These are phyloP conservation scores for Apiospora aurea DNA, from an alignment of 2,329 filamentous ascomycete species.

Conservation along the genomic window DNA sequence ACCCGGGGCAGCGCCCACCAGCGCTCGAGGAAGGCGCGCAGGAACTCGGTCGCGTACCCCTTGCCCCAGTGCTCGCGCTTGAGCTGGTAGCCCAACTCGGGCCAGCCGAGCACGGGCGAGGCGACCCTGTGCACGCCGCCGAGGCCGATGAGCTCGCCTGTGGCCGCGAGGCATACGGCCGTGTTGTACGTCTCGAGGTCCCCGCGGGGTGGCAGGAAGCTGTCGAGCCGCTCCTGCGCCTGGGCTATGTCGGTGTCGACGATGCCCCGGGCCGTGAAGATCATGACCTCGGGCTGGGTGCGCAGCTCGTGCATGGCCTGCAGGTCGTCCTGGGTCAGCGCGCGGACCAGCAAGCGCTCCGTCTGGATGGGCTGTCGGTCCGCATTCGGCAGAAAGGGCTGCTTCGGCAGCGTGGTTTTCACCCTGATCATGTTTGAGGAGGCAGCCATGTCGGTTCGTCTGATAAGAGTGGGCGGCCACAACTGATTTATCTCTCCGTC, in stretches of 20 bases:
- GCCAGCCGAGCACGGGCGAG: conserved; percentile 55
- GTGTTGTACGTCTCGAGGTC: conserved; percentile 63
- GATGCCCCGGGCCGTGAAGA: conserved; percentile 55
- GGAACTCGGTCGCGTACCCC: conserved; percentile 64
- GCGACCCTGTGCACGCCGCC: conserved; percentile 50
- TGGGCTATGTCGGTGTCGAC: conserved; percentile 53
- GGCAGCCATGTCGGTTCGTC: not conserved
- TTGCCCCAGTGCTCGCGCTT: conserved; percentile 60
- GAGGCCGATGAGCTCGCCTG: conserved; percentile 59
- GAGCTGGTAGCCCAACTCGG: conserved; percentile 66
- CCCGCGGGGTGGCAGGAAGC: conserved; percentile 52
- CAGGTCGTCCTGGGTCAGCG: conserved; percentile 57
- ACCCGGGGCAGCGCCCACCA: conserved; percentile 59
- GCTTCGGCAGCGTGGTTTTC: conserved; percentile 55
- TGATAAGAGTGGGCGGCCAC: not conserved
- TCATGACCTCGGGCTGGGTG: conserved; percentile 67
- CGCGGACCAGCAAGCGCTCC: conserved; percentile 61
- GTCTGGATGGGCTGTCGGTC: conserved; percentile 54
- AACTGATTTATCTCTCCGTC: not conserved
- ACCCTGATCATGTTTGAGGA: conserved; percentile 44
- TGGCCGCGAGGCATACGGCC: conserved; percentile 55
- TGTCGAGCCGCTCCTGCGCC: conserved; percentile 49
- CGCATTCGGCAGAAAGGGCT: conserved; percentile 49
- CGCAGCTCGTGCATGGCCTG: conserved; percentile 59
- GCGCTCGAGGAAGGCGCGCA: conserved; percentile 52